A percentile compares a stretch with the other conserved stretches of the same genome.
Evolutionary conservation across 345 rosid genomes (phyloP).

Genomic region (Eucalyptus cladocalyx): DNA sequence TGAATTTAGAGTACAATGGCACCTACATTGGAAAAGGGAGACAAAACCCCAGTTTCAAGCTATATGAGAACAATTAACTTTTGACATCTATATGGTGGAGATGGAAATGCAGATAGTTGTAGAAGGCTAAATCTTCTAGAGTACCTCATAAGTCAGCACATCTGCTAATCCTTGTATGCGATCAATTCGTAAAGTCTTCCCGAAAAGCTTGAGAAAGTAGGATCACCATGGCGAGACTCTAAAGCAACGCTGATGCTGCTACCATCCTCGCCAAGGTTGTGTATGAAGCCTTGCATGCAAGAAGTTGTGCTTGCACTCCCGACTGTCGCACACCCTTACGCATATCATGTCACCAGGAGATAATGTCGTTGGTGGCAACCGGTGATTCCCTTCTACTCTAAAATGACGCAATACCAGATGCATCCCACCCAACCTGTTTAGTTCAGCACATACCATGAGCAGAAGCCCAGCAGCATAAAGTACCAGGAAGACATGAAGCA

Average conservation of each 20-base stretch:
- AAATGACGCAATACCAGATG: constrained; percentile 80
- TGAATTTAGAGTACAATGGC: not conserved
- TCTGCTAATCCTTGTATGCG: constrained; percentile 91
- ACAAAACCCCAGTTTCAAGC: not conserved
- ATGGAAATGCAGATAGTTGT: not conserved
- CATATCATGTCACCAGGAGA: constrained; percentile 99
- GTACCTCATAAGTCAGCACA: constrained; percentile 91
- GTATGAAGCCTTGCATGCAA: constrained; percentile 85
- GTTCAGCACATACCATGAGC: not conserved
- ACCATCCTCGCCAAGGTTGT: constrained; percentile 91
- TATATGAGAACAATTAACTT: not conserved
- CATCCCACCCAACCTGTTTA: constrained; percentile 92
- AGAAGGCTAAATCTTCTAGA: not conserved
- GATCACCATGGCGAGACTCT: constrained; percentile 96
- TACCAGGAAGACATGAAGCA: not conserved
- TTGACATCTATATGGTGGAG: not conserved
- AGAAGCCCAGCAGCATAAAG: not conserved
- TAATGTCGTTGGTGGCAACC: constrained; percentile 84
- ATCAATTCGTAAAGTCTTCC: constrained; percentile 84
- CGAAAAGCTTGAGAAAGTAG: constrained; percentile 89
- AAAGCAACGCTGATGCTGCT: constrained; percentile 86
- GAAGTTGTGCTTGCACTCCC: constrained; percentile 89
- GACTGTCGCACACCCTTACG: constrained; percentile 73
- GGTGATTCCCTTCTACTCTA: constrained; percentile 73
- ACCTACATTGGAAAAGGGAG: not conserved